Evolutionary conservation across 1,284 basidiomycete species (phyloP).

Genomic region (Ceraceosorus guamensis): DNA sequence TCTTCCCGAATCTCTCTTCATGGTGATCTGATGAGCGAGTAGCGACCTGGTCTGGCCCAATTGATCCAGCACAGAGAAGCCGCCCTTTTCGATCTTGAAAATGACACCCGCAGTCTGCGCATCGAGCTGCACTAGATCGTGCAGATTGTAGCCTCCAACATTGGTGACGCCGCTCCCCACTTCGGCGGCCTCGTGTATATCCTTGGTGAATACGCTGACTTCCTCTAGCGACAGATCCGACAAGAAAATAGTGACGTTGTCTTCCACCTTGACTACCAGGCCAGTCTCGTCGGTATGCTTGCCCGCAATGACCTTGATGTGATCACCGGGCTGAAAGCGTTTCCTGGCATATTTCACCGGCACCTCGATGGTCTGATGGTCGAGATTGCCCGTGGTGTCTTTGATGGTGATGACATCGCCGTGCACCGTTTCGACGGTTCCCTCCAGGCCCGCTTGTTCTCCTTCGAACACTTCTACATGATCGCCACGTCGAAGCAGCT

Average conservation of each 20-base stretch:
- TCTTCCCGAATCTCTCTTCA: conserved; percentile 73
- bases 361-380: conserved; percentile 72
- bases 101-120: conserved; percentile 91
- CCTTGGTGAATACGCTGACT: conserved; percentile 94
- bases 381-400: conserved; percentile 66
- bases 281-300: conserved; percentile 93
- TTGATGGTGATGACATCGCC: conserved; percentile 81
- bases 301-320: conserved; percentile 95
- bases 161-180: conserved; percentile 81
- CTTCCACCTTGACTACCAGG: conserved; percentile 76
- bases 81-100: conserved; percentile 90
- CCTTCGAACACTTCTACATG: conserved; percentile 96
- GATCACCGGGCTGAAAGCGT: conserved; percentile 91
- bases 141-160: conserved; percentile 86
- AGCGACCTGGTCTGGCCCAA: conserved; percentile 73
- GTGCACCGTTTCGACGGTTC: conserved; percentile 79
- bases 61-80: conserved; percentile 92
- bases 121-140: conserved; percentile 93
- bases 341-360: conserved; percentile 84
- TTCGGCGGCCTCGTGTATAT: conserved; percentile 92
- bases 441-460: conserved; percentile 85
- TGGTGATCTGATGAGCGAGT: conserved; percentile 83
- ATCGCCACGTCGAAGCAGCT: conserved; percentile 91
- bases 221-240: conserved; percentile 96
- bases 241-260: conserved; percentile 84